These are phyloP conservation scores for Cryptococcus sp. DNA, from an alignment of 1,284 basidiomycete genomes.

Conservation along the genomic window DNA sequence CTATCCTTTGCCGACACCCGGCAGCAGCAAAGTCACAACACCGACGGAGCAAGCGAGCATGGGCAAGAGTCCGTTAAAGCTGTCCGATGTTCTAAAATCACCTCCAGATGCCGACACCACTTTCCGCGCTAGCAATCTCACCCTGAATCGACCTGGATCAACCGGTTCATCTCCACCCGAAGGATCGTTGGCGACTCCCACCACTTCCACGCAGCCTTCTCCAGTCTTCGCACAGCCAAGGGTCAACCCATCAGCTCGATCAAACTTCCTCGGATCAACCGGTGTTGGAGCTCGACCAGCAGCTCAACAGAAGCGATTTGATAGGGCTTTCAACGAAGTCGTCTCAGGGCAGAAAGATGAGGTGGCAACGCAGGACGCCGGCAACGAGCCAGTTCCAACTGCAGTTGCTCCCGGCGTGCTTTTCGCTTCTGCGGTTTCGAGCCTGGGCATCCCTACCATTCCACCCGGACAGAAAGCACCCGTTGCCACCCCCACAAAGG, in stretches of 20 bases:
- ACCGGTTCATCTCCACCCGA: conserved; percentile 37
- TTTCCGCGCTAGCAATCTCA: conserved; percentile 19
- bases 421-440: conserved; percentile 40
- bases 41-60: conserved; percentile 20
- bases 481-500: conserved; percentile 5
- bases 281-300: conserved; percentile 18
- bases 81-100: conserved; percentile 52
- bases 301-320: conserved; percentile 39
- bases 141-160: conserved; percentile 20
- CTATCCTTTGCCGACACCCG: conserved; percentile 41
- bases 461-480: conserved; percentile 26
- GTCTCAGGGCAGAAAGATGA: conserved; percentile 42
- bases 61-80: conserved; percentile 31
- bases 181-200: conserved; percentile 34
- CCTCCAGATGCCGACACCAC: conserved; percentile 30
- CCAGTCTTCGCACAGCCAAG: conserved; percentile 40
- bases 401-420: conserved; percentile 49
- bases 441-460: conserved; percentile 44
- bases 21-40: conserved; percentile 28
- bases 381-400: conserved; percentile 24
- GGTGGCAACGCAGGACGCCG: conserved; percentile 5
- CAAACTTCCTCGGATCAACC: conserved; percentile 33
- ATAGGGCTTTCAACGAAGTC: conserved; percentile 50
- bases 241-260: conserved; percentile 34
- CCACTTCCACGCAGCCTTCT: conserved; percentile 38